Evolutionary conservation across 164 flowering plant genomes (phyloP).

Genomic region (Kingdonia uniflora): DNA sequence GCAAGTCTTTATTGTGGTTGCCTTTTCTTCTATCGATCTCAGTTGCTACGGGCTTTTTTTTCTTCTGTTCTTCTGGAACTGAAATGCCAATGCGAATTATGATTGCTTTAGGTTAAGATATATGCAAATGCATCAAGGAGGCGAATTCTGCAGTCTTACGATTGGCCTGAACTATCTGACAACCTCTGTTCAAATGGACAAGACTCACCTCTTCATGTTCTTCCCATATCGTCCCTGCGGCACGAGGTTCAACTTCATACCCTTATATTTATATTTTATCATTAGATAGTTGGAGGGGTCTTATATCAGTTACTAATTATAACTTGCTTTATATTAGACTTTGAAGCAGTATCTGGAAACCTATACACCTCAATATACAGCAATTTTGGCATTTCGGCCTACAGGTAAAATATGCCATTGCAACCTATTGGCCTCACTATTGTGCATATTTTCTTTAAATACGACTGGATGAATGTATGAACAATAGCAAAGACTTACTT

Average conservation of each 20-base stretch:
- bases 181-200: slow-evolving; percentile 39
- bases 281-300: no score
- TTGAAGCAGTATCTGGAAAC: slow-evolving; percentile 37
- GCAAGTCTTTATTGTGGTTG: not conserved
- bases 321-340: slow-evolving; percentile 17
- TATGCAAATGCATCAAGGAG: slow-evolving; percentile 53
- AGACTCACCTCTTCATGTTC: slow-evolving; percentile 54
- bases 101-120: slow-evolving; percentile 36
- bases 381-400: slow-evolving; percentile 70
- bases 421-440: not conserved
- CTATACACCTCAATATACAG: slow-evolving; percentile 24
- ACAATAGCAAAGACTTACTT: not conserved
- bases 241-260: slow-evolving; percentile 44
- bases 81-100: not conserved
- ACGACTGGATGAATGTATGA: not conserved
- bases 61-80: not conserved
- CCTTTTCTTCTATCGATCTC: not conserved
- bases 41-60: no score
- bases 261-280: not conserved
- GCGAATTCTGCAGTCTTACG: slow-evolving; percentile 47
- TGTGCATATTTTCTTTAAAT: not conserved
- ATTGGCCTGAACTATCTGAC: slow-evolving; percentile 45
- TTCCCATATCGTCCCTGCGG: slow-evolving; percentile 49
- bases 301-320: no score
- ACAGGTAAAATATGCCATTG: slow-evolving; percentile 32